Evolutionary conservation across 768 basidiomycete species (phyloP), one percentile per base, ranked within the genome.

Genomic region (Tephrocybe sp.): DNA sequence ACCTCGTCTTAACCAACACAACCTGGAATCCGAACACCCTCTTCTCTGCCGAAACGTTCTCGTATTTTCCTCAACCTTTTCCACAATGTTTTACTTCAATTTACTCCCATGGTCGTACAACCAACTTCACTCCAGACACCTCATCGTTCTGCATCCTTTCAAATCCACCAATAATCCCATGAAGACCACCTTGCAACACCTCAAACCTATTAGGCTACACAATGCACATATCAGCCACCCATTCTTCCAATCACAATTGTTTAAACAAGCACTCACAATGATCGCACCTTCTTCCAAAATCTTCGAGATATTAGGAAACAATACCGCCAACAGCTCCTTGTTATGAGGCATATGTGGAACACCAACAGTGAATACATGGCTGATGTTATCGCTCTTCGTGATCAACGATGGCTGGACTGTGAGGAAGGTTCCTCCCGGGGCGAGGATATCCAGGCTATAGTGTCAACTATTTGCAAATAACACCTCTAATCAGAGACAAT

Each of bases 41-140:
- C n/a, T n/a, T n/a, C n/a, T n/a, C n/a, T n/a, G n/a, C n/a, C n/a
- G n/a, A n/a, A n/a, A n/a, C n/a, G n/a, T n/a, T n/a, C n/a, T n/a
- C n/a, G n/a, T n/a, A n/a, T n/a, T n/a, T n/a, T n/a, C n/a, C n/a
- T n/a, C n/a, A n/a, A n/a, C n/a, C n/a, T n/a, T n/a, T n/a, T n/a
- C n/a, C n/a, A n/a, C n/a, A n/a, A n/a, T n/a, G n/a, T n/a, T n/a
- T n/a, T n/a, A n/a, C n/a, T n/a, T n/a, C n/a, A n/a, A n/a, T n/a
- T n/a, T n/a, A n/a, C 9, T 42, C 49, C 49, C 52, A 49, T 15
- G 76, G 77, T 42, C 57, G 66, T 46, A 61, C 66, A 44, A 78
- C 65, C 30, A 79, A 57, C 57, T 78, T 79, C 21, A 68, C 58
- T 3, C 73, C 74, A 39, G 74, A 75, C 15, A 78, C 69, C 53